Evolutionary conservation across 495 filamentous ascomycete species (phyloP), one percentile per base, ranked within the genome.

Genomic region (Trichodelitschia bisporula): DNA sequence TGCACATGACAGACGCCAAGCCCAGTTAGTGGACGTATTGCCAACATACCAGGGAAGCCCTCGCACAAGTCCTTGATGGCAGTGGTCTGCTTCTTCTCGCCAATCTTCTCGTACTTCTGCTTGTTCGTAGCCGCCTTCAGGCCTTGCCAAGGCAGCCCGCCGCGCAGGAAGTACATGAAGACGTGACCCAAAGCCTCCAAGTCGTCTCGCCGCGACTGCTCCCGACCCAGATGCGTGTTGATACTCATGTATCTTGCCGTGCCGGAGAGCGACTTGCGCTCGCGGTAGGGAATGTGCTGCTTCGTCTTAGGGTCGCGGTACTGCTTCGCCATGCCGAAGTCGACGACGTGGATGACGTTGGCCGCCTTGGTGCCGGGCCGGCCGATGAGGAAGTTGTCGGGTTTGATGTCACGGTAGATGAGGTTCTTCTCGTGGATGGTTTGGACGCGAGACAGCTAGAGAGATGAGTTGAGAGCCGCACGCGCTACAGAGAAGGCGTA

Each of bases 41-140:
- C n/a, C n/a, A n/a, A n/a, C 42, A 9, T 61, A 76, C 70, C 71
- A 42, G 86, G 86, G 56, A 84, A 95, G 29, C 77, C 74, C 35
- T 93, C 83, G 44, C 86, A 95, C 3, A 99, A 69, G 43, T 99
- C 89, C 53, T 91, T 89, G 62, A 99, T 84, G 0, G 67, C 64
- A 15, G 86, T 95, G 0, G 84, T 91, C 56, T 95, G 86, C 57
- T 99, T 99, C 74, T 95, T 95, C 57, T 99, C 89, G 18, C 86
- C 86, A 52, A 99, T 99, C 60, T 95, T 95, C 56, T 99, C 86
- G 41, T 99, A 99, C 57, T 99, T 99, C 48, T 99, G 86, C 66
- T 99, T 99, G 60, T 99, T 99, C 36, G 86, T 99, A 12, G 89
- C 89, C 49, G 86, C 86, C 59, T 95, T 95, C 44, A 99, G 58